Conservation (phyloP, 371 early-diverging fungal genomes). For the Choanephora cucurbitarum region DNA sequence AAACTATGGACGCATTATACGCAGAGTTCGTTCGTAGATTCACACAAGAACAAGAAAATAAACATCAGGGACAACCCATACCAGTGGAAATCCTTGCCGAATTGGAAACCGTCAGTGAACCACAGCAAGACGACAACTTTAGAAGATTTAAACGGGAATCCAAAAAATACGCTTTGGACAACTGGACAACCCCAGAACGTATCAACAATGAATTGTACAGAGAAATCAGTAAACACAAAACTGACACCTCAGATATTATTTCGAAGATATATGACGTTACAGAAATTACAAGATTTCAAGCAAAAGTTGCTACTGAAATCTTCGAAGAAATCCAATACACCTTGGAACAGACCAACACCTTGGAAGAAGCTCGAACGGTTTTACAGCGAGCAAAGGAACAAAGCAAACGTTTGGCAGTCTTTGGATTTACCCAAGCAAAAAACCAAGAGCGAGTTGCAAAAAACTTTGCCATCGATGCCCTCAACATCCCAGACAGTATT, state of each 20-base stretch:
- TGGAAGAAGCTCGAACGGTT: not conserved
- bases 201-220: slow-evolving; percentile 1
- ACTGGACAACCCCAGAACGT: slow-evolving; percentile 7
- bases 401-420: slow-evolving; percentile 9
- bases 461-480: slow-evolving; percentile 1
- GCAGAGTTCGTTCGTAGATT: too few species aligned
- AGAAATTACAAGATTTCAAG: slow-evolving; percentile 11
- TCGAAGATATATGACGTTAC: slow-evolving; percentile 5
- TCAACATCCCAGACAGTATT: slow-evolving; percentile 11
- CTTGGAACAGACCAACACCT: not conserved
- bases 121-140: slow-evolving; percentile 6
- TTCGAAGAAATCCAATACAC: slow-evolving; percentile 7
- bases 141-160: not conserved
- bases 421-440: slow-evolving; percentile 4
- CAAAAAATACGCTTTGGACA: slow-evolving; percentile 1
- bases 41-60: too few species aligned
- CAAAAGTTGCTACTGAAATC: slow-evolving; percentile 7
- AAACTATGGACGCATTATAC: too few species aligned
- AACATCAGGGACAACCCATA: too few species aligned
- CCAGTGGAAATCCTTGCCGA: slow-evolving; percentile 9
- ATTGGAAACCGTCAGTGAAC: slow-evolving; percentile 1
- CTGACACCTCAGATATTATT: not conserved
- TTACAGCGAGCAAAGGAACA: not conserved
- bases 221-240: not conserved
- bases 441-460: not conserved